Conservation (phyloP, 1,284 basidiomycete genomes). For the Sporisorium exsertum region DNA sequence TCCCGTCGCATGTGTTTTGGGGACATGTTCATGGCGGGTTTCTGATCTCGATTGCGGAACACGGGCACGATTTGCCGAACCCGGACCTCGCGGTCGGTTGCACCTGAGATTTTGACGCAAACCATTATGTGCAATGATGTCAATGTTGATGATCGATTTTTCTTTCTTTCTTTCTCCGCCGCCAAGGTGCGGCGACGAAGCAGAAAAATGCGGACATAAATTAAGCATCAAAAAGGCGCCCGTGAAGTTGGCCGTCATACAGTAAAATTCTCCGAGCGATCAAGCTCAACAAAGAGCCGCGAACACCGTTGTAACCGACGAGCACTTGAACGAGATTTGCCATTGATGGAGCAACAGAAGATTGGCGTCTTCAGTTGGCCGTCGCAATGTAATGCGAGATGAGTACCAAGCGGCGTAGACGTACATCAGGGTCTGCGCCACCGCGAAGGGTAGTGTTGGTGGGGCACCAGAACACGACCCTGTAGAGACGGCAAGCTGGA, state of each 20-base stretch:
- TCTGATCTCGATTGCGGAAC: background rate
- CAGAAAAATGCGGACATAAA: slow-evolving; percentile 4
- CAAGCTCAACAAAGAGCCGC: background rate
- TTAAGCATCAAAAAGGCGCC: background rate
- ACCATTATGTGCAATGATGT: slow-evolving; percentile 7
- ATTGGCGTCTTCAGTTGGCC: no score
- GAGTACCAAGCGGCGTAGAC: background rate
- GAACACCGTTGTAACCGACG: background rate
- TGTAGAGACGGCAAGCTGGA: background rate
- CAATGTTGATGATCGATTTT: background rate
- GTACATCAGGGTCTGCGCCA: background rate
- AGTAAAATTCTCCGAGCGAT: slow-evolving; percentile 3
- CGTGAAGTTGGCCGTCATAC: background rate
- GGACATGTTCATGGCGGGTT: background rate
- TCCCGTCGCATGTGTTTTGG: slow-evolving; percentile 1
- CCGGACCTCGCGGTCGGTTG: slow-evolving; percentile 1
- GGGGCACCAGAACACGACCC: background rate
- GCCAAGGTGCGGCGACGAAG: background rate
- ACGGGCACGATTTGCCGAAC: background rate
- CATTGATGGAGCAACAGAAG: no score
- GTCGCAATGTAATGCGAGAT: no score
- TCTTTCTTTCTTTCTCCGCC: background rate
- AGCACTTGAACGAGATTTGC: no score
- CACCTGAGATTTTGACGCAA: background rate
- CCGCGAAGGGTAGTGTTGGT: background rate